These are phyloP conservation scores for Yarrowia sp. DNA, from an alignment of 805 yeast genomes.

Conservation along the genomic window DNA sequence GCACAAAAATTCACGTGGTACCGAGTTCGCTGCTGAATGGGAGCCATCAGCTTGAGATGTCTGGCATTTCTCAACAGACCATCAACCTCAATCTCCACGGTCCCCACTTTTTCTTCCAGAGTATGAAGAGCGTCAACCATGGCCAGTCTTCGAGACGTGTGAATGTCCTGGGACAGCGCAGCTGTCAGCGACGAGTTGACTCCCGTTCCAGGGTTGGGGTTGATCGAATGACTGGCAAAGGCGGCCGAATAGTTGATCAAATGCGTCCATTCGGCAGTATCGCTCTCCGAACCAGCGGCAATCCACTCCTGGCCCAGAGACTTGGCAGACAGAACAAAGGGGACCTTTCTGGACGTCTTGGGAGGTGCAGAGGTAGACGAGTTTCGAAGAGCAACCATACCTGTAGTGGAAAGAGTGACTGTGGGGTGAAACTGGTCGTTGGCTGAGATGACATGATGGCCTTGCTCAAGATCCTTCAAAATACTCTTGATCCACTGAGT, in stretches of 20 bases:
- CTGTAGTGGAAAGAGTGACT: slow-evolving; percentile 51
- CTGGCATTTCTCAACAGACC: slow-evolving; percentile 51
- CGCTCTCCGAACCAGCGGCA: slow-evolving; percentile 56
- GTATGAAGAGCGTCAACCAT: slow-evolving; percentile 42
- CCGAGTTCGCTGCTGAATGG: slow-evolving; percentile 61
- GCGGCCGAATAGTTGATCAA: slow-evolving; percentile 62
- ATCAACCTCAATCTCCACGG: slow-evolving; percentile 50
- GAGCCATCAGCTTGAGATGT: slow-evolving; percentile 59
- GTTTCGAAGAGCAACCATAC: slow-evolving; percentile 53
- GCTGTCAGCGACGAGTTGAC: slow-evolving; percentile 16
- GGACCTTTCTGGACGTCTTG: slow-evolving; percentile 41
- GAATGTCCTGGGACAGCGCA: slow-evolving; percentile 12
- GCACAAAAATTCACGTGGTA: slow-evolving; percentile 57
- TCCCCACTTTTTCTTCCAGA: slow-evolving; percentile 50
- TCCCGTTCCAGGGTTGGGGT: slow-evolving; percentile 29
- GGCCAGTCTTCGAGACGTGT: slow-evolving; percentile 28
- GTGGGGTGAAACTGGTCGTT: slow-evolving; percentile 52
- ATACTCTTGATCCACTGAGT: slow-evolving; percentile 49
- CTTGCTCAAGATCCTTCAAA: slow-evolving; percentile 40
- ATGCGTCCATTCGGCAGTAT: slow-evolving; percentile 65
- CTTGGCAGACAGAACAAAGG: slow-evolving; percentile 48
- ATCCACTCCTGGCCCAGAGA: slow-evolving; percentile 50
- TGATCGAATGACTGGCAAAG: slow-evolving; percentile 52
- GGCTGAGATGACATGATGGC: slow-evolving; percentile 47
- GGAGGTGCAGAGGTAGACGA: slow-evolving; percentile 40